Evolutionary conservation across 257 asterid species (phyloP).

Genomic region (Solanum sitiens): DNA sequence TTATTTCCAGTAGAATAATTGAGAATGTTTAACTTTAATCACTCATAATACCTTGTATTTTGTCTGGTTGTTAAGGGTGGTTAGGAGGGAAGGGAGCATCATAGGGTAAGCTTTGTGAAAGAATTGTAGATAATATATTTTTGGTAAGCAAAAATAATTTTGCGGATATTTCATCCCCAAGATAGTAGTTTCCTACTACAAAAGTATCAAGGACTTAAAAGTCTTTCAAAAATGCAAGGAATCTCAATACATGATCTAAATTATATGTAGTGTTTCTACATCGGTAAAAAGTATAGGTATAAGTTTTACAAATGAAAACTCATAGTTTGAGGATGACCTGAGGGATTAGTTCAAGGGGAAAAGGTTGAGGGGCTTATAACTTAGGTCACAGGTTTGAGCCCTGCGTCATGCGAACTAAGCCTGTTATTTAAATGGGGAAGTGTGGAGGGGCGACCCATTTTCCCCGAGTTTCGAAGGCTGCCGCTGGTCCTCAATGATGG

Average conservation of each 20-base stretch:
- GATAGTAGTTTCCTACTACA: background rate
- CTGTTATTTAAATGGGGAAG: background rate
- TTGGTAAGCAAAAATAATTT: background rate
- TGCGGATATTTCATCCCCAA: background rate
- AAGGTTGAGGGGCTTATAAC: background rate
- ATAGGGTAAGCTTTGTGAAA: background rate
- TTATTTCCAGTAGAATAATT: background rate
- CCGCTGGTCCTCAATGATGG: background rate
- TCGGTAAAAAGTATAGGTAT: background rate
- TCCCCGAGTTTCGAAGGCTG: background rate
- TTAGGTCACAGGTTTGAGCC: background rate
- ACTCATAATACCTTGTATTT: background rate
- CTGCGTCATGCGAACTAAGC: background rate
- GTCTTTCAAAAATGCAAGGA: background rate
- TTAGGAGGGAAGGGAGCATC: background rate
- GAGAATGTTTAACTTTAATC: background rate
- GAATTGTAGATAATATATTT: background rate
- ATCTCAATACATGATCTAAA: background rate
- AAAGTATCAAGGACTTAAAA: background rate
- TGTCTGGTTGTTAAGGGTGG: background rate
- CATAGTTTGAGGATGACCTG: background rate
- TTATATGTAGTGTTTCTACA: background rate
- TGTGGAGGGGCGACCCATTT: background rate
- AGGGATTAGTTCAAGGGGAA: background rate
- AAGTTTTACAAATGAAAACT: background rate